Percentiles rank a stretch among this genome's conserved stretches.
These are phyloP conservation scores for Ambrosiella xylebori DNA, from an alignment of 2,329 filamentous ascomycete genomes.

Conservation along the genomic window DNA sequence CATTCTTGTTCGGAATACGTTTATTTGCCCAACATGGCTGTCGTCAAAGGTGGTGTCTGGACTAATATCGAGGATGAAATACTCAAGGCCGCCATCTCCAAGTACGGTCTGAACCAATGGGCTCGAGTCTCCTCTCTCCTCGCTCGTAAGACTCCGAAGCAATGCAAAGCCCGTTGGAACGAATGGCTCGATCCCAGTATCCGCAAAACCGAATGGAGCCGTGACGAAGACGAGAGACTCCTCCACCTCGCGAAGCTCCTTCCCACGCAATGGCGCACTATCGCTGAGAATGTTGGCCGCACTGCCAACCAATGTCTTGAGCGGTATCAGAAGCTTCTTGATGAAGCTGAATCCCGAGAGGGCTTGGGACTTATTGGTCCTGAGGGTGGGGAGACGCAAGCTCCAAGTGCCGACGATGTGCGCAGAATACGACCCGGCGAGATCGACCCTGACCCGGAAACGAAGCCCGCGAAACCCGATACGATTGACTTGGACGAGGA, in stretches of 20 bases:
- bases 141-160: slow-evolving; percentile 92
- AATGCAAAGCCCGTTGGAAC: slow-evolving; percentile 96
- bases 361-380: slow-evolving; percentile 71
- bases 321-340: slow-evolving; percentile 87
- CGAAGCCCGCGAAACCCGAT: slow-evolving; percentile 85
- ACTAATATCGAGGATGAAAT: slow-evolving; percentile 83
- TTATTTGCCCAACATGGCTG: slow-evolving; percentile 35
- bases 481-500: slow-evolving; percentile 97
- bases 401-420: slow-evolving; percentile 85
- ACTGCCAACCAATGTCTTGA: slow-evolving; percentile 95
- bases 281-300: slow-evolving; percentile 87
- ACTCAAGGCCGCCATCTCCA: slow-evolving; percentile 85
- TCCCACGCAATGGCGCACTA: slow-evolving; percentile 98
- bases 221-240: slow-evolving; percentile 95
- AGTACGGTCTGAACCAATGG: slow-evolving; percentile 95
- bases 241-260: slow-evolving; percentile 94
- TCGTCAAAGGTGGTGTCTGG: slow-evolving; percentile 60
- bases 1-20: neutral
- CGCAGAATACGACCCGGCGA: slow-evolving; percentile 78
- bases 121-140: slow-evolving; percentile 93
- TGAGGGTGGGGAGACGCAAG: slow-evolving; percentile 68
- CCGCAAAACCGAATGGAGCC: slow-evolving; percentile 97
- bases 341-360: slow-evolving; percentile 86
- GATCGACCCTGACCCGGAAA: slow-evolving; percentile 92
- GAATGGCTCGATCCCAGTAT: slow-evolving; percentile 98